Base-by-base conservation (phyloP, 768 basidiomycete species). In the Amanita thiersii region DNA sequence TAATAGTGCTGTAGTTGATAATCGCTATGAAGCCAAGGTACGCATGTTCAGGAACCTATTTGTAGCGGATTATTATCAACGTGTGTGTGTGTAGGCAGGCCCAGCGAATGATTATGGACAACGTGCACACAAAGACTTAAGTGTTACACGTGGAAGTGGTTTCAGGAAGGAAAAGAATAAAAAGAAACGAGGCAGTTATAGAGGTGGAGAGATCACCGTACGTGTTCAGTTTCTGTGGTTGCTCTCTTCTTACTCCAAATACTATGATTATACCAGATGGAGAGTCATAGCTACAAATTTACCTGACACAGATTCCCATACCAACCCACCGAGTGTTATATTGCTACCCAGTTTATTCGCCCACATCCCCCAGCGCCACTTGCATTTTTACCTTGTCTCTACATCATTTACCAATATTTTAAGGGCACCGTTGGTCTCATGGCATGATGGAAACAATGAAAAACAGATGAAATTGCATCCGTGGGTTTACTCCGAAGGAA, bases 161-260 rank as follows among this genome's bases (percentile, higher is more conserved):
- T 99, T 99, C 70, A 75, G 91, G 41, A 99, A 98, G 63, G 94
- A 96, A 72, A 99, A 99, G 65, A 97, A 96, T 67, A 99, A 98
- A 77, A 98, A 98, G 68, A 99, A 99, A 66, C 70, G 86, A 52
- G 94, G 92, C 2, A 90, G 84, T 47, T 97, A 97, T 62, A 76
- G 77, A 33, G 92, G 94, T 9, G 94, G 94, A 29, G 88, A 93
- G 56, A 99, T 99, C 47, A 94, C 92, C 36, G 90, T 93, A 50
- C 58, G 75, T 60, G 45, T 45, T 33, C 44, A 5, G 8, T 40
- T 40, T 17, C 37, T 19, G 37, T 37, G 12, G 31, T 37, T 8
- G 3, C 23, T 7, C 29, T 24, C 24, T 9, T 21, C 18, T 43
- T 37, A 10, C 12, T 28, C 25, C 39, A 11, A 40, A 21, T 33